Base-by-base conservation (phyloP, 148 eudicot genomes). In the Rhododendron ovatum region DNA sequence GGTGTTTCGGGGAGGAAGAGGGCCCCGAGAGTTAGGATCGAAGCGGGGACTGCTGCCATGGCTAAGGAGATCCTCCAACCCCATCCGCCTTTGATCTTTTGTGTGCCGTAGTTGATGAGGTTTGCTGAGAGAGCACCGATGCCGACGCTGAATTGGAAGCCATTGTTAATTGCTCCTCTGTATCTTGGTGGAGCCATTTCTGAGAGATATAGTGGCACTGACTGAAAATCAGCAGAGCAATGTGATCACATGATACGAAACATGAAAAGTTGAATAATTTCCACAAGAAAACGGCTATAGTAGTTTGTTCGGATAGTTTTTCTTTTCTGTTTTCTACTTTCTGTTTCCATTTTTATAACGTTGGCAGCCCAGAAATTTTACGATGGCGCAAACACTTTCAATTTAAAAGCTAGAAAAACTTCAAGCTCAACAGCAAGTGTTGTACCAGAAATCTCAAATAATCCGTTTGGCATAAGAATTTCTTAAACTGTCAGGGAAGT, bases 1-100 rank as follows among this genome's bases (percentile, higher is more conserved):
- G 92, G 89, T 13, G 92, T 91, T 86, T 91, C 91, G 0, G 92
- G 91, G 13, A 91, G 91, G 85, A 89, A 89, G 50, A 89, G 74
- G 0, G 92, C 81, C 3, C 92, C 91, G 15, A 89, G 1, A 22
- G 89, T 87, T 20, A 89, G 37, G 20, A 89, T 22, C 0, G 45
- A 57, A 1, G 91, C 92, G 14, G 92, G 92, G 37, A 88, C 9
- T 0, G 91, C 92, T 7, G 92, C 88, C 39, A 84, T 22, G 50
- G 92, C 86, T 39, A 91, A 78, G 47, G 91, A 91, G 61, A 91
- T 87, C 18, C 92, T 79, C 91, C 92, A 91, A 47, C 92, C 92
- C 89, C 91, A 91, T 33, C 92, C 91, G 8, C 81, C 87, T 55
- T 86, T 84, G 65, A 91, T 91, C 82, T 91, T 91, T 74, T 88